Evolutionary conservation across 1,284 basidiomycete species (phyloP), one percentile per base, ranked within the genome.

Genomic region (Cutaneotrichosporon arboriforme): DNA sequence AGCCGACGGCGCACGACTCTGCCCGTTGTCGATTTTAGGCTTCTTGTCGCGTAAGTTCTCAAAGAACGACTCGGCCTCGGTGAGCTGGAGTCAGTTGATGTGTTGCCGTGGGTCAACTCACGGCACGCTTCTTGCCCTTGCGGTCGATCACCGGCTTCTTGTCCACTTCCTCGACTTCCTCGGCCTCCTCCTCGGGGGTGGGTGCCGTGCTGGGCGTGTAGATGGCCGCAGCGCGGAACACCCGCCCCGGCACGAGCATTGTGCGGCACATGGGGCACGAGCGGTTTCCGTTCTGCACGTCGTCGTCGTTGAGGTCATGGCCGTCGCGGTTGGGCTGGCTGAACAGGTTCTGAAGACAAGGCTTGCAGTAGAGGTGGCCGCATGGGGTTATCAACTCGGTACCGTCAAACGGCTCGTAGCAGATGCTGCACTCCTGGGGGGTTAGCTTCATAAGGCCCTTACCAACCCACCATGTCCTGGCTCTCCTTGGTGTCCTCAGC

Each of bases 181-280:
- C 49, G 14, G 37, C 49, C 8, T 48, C 48, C 10, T 22, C 33
- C 5, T 5, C 26, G 3, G 21, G 63, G 50, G 43, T 35, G 33
- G 31, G 4, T 2, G 9, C 43, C 31, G 18, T 45, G 26, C 26
- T 31, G 20, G 70, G 65, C 14, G 65, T 51, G 54, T 65, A 69
- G 46, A 72, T 65, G 3, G 68, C 72, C 3, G 57, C 48, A 1
- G 67, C 66, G 2, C 64, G 56, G 61, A 73, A 75, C 14, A 72
- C 43, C 37, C 55, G 63, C 3, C 58, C 54, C 15, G 55, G 62
- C 33, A 60, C 54, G 31, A 76, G 61, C 17, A 59, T 49, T 1
- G 47, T 46, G 38, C 75, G 66, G 46, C 75, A 76, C 47, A 72
- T 49, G 1, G 75, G 75, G 51, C 75, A 76, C 2, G 62, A 52